Conservation (phyloP, 768 basidiomycete genomes). For the Rhizopogon salebrosus region DNA sequence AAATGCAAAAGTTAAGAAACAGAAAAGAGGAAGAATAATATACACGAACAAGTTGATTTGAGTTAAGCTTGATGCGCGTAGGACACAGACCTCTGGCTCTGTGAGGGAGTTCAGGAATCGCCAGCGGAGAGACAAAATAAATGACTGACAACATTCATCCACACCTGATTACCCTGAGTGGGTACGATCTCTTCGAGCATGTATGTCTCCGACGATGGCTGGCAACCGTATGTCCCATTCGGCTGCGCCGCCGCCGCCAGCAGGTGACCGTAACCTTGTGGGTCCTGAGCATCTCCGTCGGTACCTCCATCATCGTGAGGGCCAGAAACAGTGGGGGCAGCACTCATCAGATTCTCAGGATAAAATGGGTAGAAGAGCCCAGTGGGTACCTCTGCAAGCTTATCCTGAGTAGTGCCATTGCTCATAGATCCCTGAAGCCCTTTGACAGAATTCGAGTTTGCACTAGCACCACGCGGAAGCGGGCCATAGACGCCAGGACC, state of each 20-base stretch:
- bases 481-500: slow-evolving; percentile 23
- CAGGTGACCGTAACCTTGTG: slow-evolving; percentile 46
- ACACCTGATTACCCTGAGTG: slow-evolving; percentile 29
- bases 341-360: slow-evolving; percentile 44
- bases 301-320: slow-evolving; percentile 13
- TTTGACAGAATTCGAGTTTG: slow-evolving; percentile 27
- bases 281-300: slow-evolving; percentile 13
- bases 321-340: slow-evolving; percentile 10
- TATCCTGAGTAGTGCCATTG: slow-evolving; percentile 19
- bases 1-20: not conserved
- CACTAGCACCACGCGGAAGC: slow-evolving; percentile 14
- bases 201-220: slow-evolving; percentile 55
- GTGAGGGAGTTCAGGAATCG: not conserved
- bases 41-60: slow-evolving; percentile 6
- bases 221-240: slow-evolving; percentile 48
- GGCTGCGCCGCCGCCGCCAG: slow-evolving; percentile 57
- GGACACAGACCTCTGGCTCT: not conserved
- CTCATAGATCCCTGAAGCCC: slow-evolving; percentile 18
- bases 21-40: not conserved
- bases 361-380: slow-evolving; percentile 77
- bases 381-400: slow-evolving; percentile 62
- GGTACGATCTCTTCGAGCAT: slow-evolving; percentile 65
- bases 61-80: not conserved
- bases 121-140: not conserved
- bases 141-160: slow-evolving; percentile 42